A percentile compares a stretch with the other conserved stretches of the same genome.
phyloP scores from a whole-genome alignment of 2,329 filamentous ascomycete species.

The Alternaria solani region DNA sequence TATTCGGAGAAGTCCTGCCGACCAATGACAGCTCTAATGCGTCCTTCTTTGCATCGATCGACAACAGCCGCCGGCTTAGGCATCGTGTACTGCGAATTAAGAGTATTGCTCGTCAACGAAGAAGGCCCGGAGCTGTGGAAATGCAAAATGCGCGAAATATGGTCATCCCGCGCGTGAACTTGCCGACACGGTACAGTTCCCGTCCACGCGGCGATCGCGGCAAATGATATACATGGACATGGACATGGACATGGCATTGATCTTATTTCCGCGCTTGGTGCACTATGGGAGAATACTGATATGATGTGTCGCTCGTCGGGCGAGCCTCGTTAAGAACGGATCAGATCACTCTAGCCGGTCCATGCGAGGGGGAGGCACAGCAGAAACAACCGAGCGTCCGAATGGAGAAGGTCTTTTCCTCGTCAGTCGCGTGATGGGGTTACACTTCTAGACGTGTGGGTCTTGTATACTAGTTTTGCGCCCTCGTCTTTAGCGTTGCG shows the following conservation, averaged over 20 bases:
- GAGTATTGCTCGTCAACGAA: slow-evolving; percentile 2
- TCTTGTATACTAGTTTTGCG: slow-evolving; percentile 4
- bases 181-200: slow-evolving; percentile 1
- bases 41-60: slow-evolving; percentile 6
- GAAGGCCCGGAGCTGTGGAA: slow-evolving; percentile 20
- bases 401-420: not conserved
- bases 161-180: slow-evolving; percentile 4
- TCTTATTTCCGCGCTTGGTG: not conserved
- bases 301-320: not conserved
- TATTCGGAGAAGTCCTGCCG: slow-evolving; percentile 25
- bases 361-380: slow-evolving; percentile 22
- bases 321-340: slow-evolving; percentile 32
- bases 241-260: not conserved
- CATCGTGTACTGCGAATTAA: slow-evolving; percentile 17
- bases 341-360: slow-evolving; percentile 32
- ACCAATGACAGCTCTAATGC: slow-evolving; percentile 5
- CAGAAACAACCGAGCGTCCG: slow-evolving; percentile 1
- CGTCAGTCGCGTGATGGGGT: slow-evolving; percentile 16
- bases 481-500: not conserved
- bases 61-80: slow-evolving; percentile 9
- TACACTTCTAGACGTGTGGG: not conserved
- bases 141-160: slow-evolving; percentile 13
- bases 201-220: slow-evolving; percentile 18
- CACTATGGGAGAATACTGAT: not conserved
- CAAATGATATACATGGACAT: not conserved